Evolutionary conservation across 2,329 filamentous ascomycete genomes (phyloP), one percentile per base, ranked within the genome.

Genomic region (Trichophyton mentagrophytes): DNA sequence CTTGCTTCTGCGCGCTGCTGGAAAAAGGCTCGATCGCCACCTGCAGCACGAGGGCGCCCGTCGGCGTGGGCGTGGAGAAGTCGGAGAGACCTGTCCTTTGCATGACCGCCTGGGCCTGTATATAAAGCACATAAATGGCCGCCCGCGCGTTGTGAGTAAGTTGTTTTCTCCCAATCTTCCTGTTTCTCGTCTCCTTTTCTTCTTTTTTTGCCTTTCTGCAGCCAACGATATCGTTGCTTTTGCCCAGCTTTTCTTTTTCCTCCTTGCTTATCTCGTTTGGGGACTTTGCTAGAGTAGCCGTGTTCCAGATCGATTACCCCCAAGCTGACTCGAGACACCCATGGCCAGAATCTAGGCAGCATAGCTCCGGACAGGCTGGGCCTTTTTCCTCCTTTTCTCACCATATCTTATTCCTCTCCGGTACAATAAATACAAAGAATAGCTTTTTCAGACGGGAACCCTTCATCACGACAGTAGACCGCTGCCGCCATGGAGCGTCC

Each of bases 261-360:
- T 33, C 27, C 15, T 27, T 27, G 13, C 33, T 38, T 38, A 38
- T 38, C 33, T 38, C 33, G 9, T 38, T 38, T 38, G 33, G 33
- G 33, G 33, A 13, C 33, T 13, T 38, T 38, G 33, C 33, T 13
- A 38, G 33, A 38, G 33, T 38, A n/a, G 27, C 51, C 51, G 11
- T 36, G 51, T 55, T 20, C 27, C 51, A 55, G 51, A 17, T 55
- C 15, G 63, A 65, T 25, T 61, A 2, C 33, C 33, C 8, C 33
- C 7, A 36, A 38, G 33, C 77, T 22, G 78, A 77, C 51, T 70
- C 65, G 20, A 62, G 33, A 62, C 33, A 64, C 77, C 38, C 27
- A 63, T 56, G 33, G 73, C 40, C 69, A 25, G 65, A 68, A 59
- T 59, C 53, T 77, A 80, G 6, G 72, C 77, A 38, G 69, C 72